Conservation (phyloP, 441 rosid species). For the Euphorbia neoarborescens region DNA sequence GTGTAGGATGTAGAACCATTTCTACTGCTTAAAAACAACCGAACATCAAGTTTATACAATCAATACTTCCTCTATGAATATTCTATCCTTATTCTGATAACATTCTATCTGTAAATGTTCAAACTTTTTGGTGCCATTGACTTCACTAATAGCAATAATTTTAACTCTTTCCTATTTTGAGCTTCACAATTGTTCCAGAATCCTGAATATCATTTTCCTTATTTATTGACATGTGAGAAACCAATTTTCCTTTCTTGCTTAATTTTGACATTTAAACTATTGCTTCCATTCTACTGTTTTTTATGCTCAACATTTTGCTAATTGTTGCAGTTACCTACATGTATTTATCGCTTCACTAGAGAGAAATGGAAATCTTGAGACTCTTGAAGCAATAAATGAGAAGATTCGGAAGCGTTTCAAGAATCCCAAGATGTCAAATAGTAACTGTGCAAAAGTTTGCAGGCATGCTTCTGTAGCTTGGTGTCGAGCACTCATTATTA, state of each 20-base stretch:
- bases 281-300: not conserved
- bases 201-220: slow-evolving; percentile 4
- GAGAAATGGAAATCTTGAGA: slow-evolving; percentile 68
- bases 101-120: not conserved
- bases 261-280: not conserved
- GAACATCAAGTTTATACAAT: not conserved
- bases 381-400: slow-evolving; percentile 78
- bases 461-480: slow-evolving; percentile 90
- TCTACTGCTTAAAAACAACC: not conserved
- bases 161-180: not conserved
- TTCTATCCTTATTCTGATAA: not conserved
- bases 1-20: not conserved
- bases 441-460: slow-evolving; percentile 76
- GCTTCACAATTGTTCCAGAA: not conserved
- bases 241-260: not conserved
- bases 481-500: slow-evolving; percentile 71
- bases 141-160: slow-evolving; percentile 1
- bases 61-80: not conserved
- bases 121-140: not conserved
- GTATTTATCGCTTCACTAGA: slow-evolving; percentile 54
- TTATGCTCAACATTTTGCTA: slow-evolving; percentile 14
- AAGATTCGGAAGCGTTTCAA: slow-evolving; percentile 86
- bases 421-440: slow-evolving; percentile 79
- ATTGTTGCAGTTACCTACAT: slow-evolving; percentile 63
- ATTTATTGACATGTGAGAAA: not conserved